These are phyloP conservation scores for Pontederia crassipes DNA, from an alignment of 176 grass and related monocot species.

Conservation along the genomic window DNA sequence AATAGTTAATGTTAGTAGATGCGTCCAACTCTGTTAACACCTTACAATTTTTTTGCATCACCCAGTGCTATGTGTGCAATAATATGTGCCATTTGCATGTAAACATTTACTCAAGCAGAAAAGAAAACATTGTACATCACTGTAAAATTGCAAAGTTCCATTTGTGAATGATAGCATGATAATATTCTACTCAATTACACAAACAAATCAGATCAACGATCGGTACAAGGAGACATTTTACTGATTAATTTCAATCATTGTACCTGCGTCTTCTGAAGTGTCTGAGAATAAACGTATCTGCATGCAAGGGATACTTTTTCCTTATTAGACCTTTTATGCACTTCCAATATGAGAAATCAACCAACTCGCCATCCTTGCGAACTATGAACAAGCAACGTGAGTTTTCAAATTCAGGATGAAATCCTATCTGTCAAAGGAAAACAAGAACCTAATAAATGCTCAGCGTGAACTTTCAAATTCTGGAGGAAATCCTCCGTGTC, in stretches of 20 bases:
- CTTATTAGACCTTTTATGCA: slow-evolving; percentile 94
- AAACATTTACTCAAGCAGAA: too few species aligned
- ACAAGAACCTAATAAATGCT: slow-evolving; percentile 1
- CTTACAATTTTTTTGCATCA: too few species aligned
- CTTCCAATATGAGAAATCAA: slow-evolving; percentile 98
- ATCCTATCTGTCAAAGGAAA: slow-evolving; percentile 56
- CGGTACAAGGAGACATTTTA: too few species aligned
- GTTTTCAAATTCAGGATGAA: slow-evolving; percentile 76
- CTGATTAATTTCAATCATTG: background rate
- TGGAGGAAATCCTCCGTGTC: slow-evolving; percentile 78
- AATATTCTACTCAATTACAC: too few species aligned
- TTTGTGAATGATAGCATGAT: too few species aligned
- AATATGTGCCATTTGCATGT: too few species aligned
- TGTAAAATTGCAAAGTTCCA: too few species aligned
- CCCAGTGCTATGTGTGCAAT: too few species aligned
- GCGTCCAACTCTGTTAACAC: too few species aligned
- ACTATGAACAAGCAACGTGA: slow-evolving; percentile 90
- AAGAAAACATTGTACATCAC: too few species aligned
- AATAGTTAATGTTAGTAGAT: too few species aligned
- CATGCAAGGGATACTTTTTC: slow-evolving; percentile 80
- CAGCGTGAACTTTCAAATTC: slow-evolving; percentile 75
- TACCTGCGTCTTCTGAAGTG: slow-evolving; percentile 55
- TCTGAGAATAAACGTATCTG: slow-evolving; percentile 76
- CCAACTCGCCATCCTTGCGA: slow-evolving; percentile 51
- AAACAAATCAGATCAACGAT: too few species aligned